phyloP scores from a whole-genome alignment of 768 basidiomycete genomes.

The Mrakia hoshinonis region DNA sequence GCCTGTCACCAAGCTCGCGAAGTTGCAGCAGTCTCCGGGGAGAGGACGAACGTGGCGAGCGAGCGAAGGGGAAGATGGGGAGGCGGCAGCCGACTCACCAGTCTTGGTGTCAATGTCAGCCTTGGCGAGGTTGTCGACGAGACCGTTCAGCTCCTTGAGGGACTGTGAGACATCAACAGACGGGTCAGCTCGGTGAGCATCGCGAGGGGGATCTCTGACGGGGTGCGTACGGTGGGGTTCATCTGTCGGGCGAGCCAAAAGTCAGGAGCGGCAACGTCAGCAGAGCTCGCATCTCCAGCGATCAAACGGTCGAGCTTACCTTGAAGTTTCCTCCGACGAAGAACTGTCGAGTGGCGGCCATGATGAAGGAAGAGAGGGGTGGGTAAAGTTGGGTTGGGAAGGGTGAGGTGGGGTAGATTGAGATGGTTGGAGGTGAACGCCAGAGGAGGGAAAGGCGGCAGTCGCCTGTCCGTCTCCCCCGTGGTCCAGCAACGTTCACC shows the following conservation, averaged over 20 bases:
- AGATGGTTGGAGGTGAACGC: background rate
- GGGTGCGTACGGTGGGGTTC: slow-evolving; percentile 29
- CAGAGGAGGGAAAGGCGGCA: background rate
- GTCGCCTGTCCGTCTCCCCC: no score
- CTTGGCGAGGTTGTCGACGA: slow-evolving; percentile 65
- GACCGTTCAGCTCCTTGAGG: slow-evolving; percentile 49
- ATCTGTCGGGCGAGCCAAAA: slow-evolving; percentile 19
- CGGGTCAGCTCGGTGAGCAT: background rate
- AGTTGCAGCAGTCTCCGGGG: slow-evolving; percentile 18
- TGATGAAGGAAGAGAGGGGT: slow-evolving; percentile 12
- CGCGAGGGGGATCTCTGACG: background rate
- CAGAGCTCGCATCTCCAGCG: background rate
- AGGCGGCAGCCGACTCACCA: slow-evolving; percentile 48
- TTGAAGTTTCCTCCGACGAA: slow-evolving; percentile 98
- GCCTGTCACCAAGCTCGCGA: no score
- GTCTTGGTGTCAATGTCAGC: slow-evolving; percentile 67
- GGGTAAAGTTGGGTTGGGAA: background rate
- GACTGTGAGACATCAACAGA: background rate
- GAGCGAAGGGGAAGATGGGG: background rate
- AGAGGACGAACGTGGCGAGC: background rate
- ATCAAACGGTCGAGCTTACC: slow-evolving; percentile 77
- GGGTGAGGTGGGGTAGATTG: slow-evolving; percentile 2
- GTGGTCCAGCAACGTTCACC: background rate
- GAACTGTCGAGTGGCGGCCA: slow-evolving; percentile 46
- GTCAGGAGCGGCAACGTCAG: slow-evolving; percentile 5